Percentiles rank a stretch among this genome's conserved stretches.
Conservation (phyloP, 495 filamentous ascomycete genomes). For the Diplogelasinospora grovesii region DNA sequence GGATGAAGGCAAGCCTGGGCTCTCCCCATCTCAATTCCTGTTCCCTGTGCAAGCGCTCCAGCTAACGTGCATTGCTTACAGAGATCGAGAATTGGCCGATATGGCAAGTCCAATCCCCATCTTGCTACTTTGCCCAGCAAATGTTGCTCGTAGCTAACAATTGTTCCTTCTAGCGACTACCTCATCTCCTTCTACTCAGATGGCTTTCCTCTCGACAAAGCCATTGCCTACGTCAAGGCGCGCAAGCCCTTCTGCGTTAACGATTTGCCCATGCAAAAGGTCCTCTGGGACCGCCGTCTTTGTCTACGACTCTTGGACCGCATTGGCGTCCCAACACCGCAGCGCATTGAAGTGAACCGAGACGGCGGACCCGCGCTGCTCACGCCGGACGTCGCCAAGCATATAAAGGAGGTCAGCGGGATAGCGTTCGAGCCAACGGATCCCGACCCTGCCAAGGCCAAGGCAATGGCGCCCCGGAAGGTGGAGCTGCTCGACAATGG, state of each 20-base stretch:
- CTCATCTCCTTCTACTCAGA: conserved; percentile 97
- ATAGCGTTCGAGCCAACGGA: conserved; percentile 68
- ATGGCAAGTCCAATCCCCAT: conserved; percentile 33
- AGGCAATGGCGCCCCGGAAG: conserved; percentile 54
- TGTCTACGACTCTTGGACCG: conserved; percentile 82
- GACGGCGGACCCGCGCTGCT: conserved; percentile 82
- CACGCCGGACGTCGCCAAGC: conserved; percentile 66
- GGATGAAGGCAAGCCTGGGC: conserved; percentile 62
- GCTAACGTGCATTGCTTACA: conserved; percentile 21
- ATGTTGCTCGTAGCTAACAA: conserved; percentile 15
- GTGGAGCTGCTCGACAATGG: conserved; percentile 82
- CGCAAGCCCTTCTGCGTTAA: conserved; percentile 97
- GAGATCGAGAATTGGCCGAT: conserved; percentile 69
- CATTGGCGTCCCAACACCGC: conserved; percentile 82
- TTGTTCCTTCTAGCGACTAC: conserved; percentile 59
- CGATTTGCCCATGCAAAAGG: conserved; percentile 95
- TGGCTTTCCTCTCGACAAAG: conserved; percentile 94
- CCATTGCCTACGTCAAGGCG: conserved; percentile 84
- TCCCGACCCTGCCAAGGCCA: conserved; percentile 48
- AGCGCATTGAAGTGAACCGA: conserved; percentile 84
- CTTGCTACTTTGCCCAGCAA: neutral
- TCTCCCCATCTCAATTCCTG: neutral
- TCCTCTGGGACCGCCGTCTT: conserved; percentile 90
- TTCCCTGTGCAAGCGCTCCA: conserved; percentile 1
- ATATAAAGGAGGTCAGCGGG: conserved; percentile 72